Evolutionary conservation across 768 basidiomycete genomes (phyloP).

Genomic region (Kwoniella europaea): DNA sequence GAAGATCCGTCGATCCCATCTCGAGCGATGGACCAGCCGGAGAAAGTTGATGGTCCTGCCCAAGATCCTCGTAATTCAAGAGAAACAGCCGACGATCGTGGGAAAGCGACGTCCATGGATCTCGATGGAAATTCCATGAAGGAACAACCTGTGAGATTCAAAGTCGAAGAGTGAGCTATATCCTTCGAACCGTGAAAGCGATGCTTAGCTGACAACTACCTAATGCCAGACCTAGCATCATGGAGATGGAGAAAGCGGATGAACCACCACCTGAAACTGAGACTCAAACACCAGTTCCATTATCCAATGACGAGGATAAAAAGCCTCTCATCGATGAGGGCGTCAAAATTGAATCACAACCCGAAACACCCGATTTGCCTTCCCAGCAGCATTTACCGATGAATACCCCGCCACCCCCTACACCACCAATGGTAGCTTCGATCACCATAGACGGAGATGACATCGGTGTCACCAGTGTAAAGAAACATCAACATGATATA

Average conservation of each 20-base stretch:
- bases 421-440: background rate
- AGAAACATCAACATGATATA: background rate
- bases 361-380: background rate
- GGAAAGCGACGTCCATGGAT: too few species aligned
- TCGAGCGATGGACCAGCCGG: too few species aligned
- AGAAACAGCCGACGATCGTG: too few species aligned
- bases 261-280: background rate
- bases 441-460: background rate
- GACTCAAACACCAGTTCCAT: background rate
- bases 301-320: background rate
- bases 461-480: too few species aligned
- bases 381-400: background rate
- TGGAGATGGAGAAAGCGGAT: background rate
- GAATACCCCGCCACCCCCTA: background rate
- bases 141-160: too few species aligned
- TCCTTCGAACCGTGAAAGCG: too few species aligned
- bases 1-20: too few species aligned
- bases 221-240: background rate
- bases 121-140: too few species aligned
- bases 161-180: too few species aligned
- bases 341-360: background rate
- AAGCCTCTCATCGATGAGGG: background rate
- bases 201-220: too few species aligned
- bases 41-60: too few species aligned
- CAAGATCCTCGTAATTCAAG: too few species aligned